Conservation (phyloP, 257 asterid species). For the Solanum clarkiae region DNA sequence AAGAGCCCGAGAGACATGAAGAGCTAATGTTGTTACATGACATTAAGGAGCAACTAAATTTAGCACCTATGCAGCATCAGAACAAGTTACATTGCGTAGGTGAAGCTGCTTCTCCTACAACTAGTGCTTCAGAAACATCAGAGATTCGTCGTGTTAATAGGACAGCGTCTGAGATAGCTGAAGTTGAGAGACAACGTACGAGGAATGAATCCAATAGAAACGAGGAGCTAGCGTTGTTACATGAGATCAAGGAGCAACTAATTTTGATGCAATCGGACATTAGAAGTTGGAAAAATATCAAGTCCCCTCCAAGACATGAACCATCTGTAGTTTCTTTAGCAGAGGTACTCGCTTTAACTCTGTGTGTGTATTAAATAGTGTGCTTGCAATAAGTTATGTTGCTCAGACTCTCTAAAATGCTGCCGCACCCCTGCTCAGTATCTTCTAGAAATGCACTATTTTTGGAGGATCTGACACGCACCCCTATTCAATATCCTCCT, state of each 20-base stretch:
- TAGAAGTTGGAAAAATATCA: constrained; percentile 23
- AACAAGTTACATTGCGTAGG: constrained; percentile 11
- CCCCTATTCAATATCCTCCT: neutral
- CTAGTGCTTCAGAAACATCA: constrained; percentile 9
- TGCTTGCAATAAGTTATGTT: neutral
- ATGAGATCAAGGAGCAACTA: constrained; percentile 49
- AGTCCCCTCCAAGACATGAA: constrained; percentile 14
- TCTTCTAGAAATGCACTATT: neutral
- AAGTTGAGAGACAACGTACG: constrained; percentile 13
- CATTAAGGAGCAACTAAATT: constrained; percentile 32
- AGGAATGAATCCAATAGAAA: constrained; percentile 11
- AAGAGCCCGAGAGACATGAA: constrained; percentile 16
- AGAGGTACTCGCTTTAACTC: constrained; percentile 26
- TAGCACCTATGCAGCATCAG: constrained; percentile 14
- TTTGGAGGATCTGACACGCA: neutral
- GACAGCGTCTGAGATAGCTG: constrained; percentile 18
- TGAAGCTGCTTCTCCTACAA: neutral
- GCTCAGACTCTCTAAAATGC: neutral
- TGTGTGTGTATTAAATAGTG: neutral
- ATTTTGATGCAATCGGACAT: constrained; percentile 39
- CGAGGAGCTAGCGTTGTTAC: constrained; percentile 46
- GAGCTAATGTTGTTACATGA: constrained; percentile 47
- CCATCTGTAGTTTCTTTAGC: constrained; percentile 17
- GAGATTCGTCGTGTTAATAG: constrained; percentile 5
- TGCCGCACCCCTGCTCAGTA: neutral